phyloP scores from a whole-genome alignment of 805 yeast genomes.

The Schwanniomyces polymorphus region DNA sequence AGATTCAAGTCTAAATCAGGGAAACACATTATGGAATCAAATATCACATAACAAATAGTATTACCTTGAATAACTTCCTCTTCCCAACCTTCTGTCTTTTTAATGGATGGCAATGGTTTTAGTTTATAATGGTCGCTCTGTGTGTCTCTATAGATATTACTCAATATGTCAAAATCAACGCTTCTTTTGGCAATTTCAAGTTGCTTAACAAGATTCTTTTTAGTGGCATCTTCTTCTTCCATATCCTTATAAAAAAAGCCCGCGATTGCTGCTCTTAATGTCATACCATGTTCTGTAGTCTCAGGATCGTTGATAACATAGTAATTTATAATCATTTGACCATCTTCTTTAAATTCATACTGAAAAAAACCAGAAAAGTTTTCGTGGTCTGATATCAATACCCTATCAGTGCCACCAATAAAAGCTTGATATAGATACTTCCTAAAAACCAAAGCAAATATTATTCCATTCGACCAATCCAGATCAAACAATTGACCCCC shows the following conservation, averaged over 20 bases:
- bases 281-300: constrained; percentile 3
- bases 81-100: neutral
- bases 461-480: neutral
- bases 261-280: constrained; percentile 5
- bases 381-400: neutral
- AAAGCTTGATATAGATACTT: constrained; percentile 1
- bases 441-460: neutral
- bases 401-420: neutral
- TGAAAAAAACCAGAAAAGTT: neutral
- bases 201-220: neutral
- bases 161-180: too few relatives aligned
- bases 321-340: neutral
- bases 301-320: neutral
- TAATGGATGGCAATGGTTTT: too few relatives aligned
- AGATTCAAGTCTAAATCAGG: neutral
- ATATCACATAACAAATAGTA: neutral
- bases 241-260: constrained; percentile 1
- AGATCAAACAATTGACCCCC: neutral
- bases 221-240: neutral
- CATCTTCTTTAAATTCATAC: neutral
- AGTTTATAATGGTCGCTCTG: too few relatives aligned
- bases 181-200: too few relatives aligned
- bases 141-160: too few relatives aligned
- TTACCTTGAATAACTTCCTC: neutral
- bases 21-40: neutral